phyloP scores from a whole-genome alignment of 2,329 filamentous ascomycete genomes.

The Fusarium liriodendri region DNA sequence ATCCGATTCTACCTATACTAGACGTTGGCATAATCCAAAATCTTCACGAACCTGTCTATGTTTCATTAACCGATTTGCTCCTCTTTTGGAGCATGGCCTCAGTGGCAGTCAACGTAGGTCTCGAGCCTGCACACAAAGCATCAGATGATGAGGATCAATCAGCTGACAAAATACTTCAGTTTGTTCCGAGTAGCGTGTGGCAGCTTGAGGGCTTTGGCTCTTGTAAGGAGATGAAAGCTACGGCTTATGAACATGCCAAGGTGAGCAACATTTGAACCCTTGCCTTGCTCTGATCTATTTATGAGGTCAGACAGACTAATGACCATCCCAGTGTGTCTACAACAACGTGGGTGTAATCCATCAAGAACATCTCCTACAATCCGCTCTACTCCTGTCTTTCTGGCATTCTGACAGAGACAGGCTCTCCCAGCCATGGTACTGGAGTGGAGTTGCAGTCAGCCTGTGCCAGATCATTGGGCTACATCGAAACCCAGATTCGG shows the following conservation, averaged over 20 bases:
- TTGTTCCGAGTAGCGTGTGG: not conserved
- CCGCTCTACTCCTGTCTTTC: not conserved
- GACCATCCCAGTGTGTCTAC: not conserved
- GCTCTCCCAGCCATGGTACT: not conserved
- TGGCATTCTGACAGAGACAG: not conserved
- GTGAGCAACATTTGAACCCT: not conserved
- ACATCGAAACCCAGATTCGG: not conserved
- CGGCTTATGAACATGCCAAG: not conserved
- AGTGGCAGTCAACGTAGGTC: not conserved
- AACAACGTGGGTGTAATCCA: not conserved
- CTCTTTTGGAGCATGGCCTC: not conserved
- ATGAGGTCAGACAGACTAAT: not conserved
- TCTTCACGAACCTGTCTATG: not conserved
- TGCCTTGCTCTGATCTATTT: too few relatives aligned
- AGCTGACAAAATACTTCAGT: not conserved
- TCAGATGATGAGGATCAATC: not conserved
- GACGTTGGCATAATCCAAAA: not conserved
- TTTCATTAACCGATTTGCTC: not conserved
- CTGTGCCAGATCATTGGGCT: not conserved
- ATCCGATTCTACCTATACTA: not conserved
- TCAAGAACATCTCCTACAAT: not conserved
- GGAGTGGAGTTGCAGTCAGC: not conserved
- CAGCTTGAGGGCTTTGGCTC: not conserved
- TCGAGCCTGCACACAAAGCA: not conserved
- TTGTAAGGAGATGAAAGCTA: not conserved